Evolutionary conservation across 345 rosid genomes (phyloP).

Genomic region (Pistacia vera): DNA sequence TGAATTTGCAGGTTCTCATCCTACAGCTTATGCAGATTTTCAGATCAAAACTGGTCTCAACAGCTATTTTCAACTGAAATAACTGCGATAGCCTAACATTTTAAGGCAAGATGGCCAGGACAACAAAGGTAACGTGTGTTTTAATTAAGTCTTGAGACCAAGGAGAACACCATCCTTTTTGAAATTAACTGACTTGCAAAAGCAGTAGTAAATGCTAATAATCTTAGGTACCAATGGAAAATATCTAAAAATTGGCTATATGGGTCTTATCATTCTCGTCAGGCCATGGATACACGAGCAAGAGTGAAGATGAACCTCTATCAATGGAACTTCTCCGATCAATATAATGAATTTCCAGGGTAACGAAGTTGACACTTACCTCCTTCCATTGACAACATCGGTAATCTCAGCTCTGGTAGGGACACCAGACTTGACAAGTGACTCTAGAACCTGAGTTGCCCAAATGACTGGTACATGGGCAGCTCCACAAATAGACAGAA

Average conservation of each 20-base stretch:
- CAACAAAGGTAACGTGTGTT: not conserved
- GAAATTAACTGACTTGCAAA: not conserved
- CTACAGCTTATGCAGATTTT: not conserved
- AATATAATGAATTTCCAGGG: too few relatives aligned
- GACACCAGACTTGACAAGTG: slow-evolving; percentile 68
- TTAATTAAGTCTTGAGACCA: not conserved
- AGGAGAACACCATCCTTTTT: not conserved
- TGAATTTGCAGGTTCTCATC: not conserved
- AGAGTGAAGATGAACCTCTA: too few relatives aligned
- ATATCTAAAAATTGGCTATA: not conserved
- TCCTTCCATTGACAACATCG: slow-evolving; percentile 60
- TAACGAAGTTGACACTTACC: slow-evolving; percentile 31
- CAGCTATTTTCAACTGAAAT: not conserved
- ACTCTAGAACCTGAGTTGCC: slow-evolving; percentile 77
- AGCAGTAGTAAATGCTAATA: too few relatives aligned
- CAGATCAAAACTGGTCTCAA: not conserved
- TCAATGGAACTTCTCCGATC: too few relatives aligned
- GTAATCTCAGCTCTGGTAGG: slow-evolving; percentile 77
- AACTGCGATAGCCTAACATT: not conserved
- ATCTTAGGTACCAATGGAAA: too few relatives aligned
- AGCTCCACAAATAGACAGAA: slow-evolving; percentile 47
- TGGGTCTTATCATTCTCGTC: too few relatives aligned
- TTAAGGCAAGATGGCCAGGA: not conserved
- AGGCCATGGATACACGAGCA: too few relatives aligned
- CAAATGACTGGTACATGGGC: slow-evolving; percentile 61